phyloP scores from a whole-genome alignment of 2,329 filamentous ascomycete genomes.

The Knufia fluminis region DNA sequence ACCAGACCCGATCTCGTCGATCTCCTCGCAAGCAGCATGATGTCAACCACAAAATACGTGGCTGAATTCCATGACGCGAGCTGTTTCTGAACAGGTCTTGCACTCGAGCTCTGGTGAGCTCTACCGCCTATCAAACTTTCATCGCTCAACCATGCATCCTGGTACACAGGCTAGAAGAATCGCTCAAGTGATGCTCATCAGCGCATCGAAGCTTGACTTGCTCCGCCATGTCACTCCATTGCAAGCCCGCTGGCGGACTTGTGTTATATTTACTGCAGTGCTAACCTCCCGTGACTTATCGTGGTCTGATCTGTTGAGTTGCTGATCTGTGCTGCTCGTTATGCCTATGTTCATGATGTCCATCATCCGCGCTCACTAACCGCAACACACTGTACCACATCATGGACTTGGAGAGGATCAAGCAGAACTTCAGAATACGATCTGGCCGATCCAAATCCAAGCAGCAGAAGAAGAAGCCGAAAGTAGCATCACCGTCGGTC shows the following conservation, averaged over 20 bases:
- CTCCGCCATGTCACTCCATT: background rate
- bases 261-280: no score
- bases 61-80: no score
- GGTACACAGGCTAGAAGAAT: no score
- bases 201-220: background rate
- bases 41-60: no score
- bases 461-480: constrained; percentile 14
- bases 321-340: background rate
- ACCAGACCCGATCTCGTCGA: no score
- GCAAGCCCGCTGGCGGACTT: no score
- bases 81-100: no score
- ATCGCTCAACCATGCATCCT: no score
- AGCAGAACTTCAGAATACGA: constrained; percentile 22
- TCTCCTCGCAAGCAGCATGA: no score
- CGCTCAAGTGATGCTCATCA: background rate
- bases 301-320: background rate
- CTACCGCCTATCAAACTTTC: no score
- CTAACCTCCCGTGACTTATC: background rate
- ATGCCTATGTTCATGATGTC: background rate
- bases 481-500: background rate
- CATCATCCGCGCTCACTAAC: background rate
- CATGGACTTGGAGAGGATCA: constrained; percentile 22
- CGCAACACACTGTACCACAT: background rate
- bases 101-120: no score
- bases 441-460: constrained; percentile 18